phyloP scores from a whole-genome alignment of 2,329 filamentous ascomycete species.

The Colletotrichum incanum region DNA sequence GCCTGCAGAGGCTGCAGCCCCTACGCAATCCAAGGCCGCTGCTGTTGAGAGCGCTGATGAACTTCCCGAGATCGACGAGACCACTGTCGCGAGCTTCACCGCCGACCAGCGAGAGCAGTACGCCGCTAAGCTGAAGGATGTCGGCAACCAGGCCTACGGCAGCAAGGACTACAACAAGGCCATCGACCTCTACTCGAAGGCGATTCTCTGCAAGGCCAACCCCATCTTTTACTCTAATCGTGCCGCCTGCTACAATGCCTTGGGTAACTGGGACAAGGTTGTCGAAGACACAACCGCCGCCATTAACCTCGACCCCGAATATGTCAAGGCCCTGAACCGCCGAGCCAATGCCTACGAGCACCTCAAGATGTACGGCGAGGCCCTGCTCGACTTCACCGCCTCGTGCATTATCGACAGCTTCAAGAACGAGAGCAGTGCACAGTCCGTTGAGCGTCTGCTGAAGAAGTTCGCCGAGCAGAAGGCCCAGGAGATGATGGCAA shows the following conservation, averaged over 20 bases:
- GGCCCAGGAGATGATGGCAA: constrained; percentile 89
- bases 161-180: constrained; percentile 94
- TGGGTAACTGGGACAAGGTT: constrained; percentile 94
- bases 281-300: constrained; percentile 97
- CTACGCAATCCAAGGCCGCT: constrained; percentile 64
- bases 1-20: constrained; percentile 47
- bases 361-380: constrained; percentile 90
- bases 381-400: constrained; percentile 96
- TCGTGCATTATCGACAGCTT: constrained; percentile 99
- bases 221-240: constrained; percentile 99
- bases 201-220: constrained; percentile 96
- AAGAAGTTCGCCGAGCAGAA: constrained; percentile 98
- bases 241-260: constrained; percentile 96
- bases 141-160: constrained; percentile 96
- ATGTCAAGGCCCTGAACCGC: constrained; percentile 97
- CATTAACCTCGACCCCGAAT: constrained; percentile 92
- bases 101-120: constrained; percentile 85
- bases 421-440: constrained; percentile 89
- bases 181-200: constrained; percentile 95
- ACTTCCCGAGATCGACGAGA: constrained; percentile 77
- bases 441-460: constrained; percentile 91
- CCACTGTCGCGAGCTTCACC: constrained; percentile 66
- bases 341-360: constrained; percentile 98
- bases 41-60: constrained; percentile 75
- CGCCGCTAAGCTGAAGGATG: constrained; percentile 92